Base-by-base conservation (phyloP, 2,329 filamentous ascomycete species). In the Neophaeococcomyces aloes region DNA sequence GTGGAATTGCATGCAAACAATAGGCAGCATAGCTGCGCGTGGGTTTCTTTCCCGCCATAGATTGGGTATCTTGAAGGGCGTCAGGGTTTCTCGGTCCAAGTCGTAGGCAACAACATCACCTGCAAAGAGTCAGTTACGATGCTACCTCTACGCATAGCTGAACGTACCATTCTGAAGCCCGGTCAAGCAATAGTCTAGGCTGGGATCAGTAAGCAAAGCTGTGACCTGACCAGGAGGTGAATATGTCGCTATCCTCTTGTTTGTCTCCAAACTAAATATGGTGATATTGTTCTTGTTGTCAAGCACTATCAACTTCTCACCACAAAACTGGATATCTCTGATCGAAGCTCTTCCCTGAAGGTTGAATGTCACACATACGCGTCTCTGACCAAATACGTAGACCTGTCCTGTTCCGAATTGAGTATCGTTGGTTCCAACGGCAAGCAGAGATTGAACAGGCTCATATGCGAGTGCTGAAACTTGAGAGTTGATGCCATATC, bases 61-160 rank as follows among this genome's bases (percentile, higher is more conserved):
- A 59, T 94, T 94, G 10, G 86, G 82, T 41, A 98, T 77, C 45
- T 78, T 79, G 62, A 95, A 88, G 1, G 80, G 77, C 11, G 86
- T 78, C 47, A 91, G 66, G 23, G 72, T 71, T 58, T 86, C 79
- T 47, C 88, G 76, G 58, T 96, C 91, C 44, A 98, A 71, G 61
- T 98, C 91, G 60, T 89, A 98, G n/a, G 86, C 86, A 47, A 89
- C 73, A 8, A 96, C 72, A 46, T 96, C 88, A 48, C 89, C 75
- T 68, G 54, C 31, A 38, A 34, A 11, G 33, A 4, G 36, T 51
- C 42, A 48, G 50, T 40, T n/a, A 38, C 10, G 17, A 18, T 15
- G 19, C 37, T 30, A 48, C 29, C 49, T 41, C 17, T 42, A 31
- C 4, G n/a, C 35, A 11, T 30, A 2, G 3, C 6, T 7, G 8